Percentiles rank a stretch among this genome's conserved stretches.
Evolutionary conservation across 2,329 filamentous ascomycete species (phyloP).

Genomic region (Sclerotinia glacialis): DNA sequence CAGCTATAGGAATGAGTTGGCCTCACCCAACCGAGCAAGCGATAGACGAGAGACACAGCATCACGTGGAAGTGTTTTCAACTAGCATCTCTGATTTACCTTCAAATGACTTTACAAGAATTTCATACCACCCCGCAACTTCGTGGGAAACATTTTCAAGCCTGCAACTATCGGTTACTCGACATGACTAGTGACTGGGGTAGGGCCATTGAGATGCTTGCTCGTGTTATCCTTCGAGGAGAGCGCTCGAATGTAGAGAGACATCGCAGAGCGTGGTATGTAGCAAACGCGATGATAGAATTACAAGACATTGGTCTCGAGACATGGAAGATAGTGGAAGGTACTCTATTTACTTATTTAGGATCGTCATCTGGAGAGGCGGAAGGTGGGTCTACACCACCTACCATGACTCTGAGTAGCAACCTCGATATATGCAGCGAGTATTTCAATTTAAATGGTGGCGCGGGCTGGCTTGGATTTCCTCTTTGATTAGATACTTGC

Average conservation of each 20-base stretch:
- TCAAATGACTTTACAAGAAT: neutral
- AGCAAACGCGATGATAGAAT: neutral
- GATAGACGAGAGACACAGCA: neutral
- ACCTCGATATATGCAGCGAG: neutral
- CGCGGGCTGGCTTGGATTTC: neutral
- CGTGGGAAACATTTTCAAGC: neutral
- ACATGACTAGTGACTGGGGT: neutral
- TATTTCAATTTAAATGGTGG: neutral
- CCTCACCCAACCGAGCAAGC: neutral
- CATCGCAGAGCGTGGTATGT: constrained; percentile 10
- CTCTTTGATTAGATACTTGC: neutral
- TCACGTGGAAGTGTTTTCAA: neutral
- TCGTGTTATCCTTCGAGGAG: constrained; percentile 1
- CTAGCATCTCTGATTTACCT: constrained; percentile 1
- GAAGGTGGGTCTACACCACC: neutral
- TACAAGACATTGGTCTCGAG: neutral
- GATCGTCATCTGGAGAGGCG: no score
- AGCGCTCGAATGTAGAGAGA: neutral
- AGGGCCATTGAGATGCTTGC: constrained; percentile 8
- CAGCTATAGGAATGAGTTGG: neutral
- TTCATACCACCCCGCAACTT: neutral
- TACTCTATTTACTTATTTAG: neutral
- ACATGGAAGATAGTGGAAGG: constrained; percentile 5
- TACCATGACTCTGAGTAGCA: neutral
- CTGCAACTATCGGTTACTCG: neutral